Base-by-base conservation (phyloP, 768 basidiomycete species). In the Exsudoporus frostii region DNA sequence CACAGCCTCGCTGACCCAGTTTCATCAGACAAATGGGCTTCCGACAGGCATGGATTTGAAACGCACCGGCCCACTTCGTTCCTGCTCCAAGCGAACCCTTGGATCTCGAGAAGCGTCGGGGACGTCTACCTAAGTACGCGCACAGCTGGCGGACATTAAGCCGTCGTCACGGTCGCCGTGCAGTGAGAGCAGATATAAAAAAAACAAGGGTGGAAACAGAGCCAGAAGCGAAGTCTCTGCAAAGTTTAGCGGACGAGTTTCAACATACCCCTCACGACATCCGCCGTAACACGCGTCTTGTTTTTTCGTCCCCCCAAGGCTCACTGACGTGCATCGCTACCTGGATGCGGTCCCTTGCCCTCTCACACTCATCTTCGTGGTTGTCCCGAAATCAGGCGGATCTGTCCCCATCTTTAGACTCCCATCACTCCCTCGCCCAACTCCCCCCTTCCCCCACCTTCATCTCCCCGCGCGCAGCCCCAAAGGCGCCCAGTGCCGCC, bases 361-460 rank as follows among this genome's bases (percentile, higher is more conserved):
- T 45, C 54, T 32, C 57, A 36, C 58, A 69, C 38, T 55, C 65
- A 25, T 32, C 55, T 1, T 69, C 70, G 60, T 76, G 78, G 77
- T 59, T 71, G 47, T 65, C 73, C 57, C 69, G 73, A 71, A 70
- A 62, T 61, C 71, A 70, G 59, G 25, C 54, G n/a, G 56, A 67
- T 38, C 70, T 73, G 52, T 33, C 45, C 2, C 63, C 71, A 56
- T 67, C 73, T 65, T 67, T 72, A 49, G 73, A 71, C 53, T 55
- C 57, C 50, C 59, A 68, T 63, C 65, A 66, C 1, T n/a, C 48
- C 25, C 33, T 11, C n/a, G 10, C 15, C 27, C 45, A 41, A 19
- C 30, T 43, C 66, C 73, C 79, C 56, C 75, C 75, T 59, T 76
- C 80, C 33, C 76, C 81, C 44, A 70, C 80, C 58, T 76, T 63